Base-by-base conservation (phyloP, 2,329 filamentous ascomycete genomes). In the Sporothrix luriei region DNA sequence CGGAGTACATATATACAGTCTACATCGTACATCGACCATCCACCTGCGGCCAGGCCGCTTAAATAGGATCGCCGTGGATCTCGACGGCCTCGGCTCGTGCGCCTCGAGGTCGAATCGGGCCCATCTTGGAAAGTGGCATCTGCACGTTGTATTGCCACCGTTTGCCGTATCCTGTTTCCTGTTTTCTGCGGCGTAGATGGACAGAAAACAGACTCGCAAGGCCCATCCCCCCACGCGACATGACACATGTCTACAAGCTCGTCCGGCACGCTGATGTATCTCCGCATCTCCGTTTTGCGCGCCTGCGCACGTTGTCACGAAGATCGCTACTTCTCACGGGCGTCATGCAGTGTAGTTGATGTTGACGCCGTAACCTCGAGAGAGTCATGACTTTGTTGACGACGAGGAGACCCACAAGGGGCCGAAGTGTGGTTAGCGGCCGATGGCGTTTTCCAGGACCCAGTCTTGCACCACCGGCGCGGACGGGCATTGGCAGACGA, bases 271-370 rank as follows among this genome's bases (percentile, higher is more conserved):
- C 29, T 54, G 51, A 54, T 26, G 51, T 24, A 54, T 54, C 51
- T 54, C 51, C 51, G 51, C 24, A 54, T 54, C 51, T 54, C 51
- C 51, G 51, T n/a, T 29, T 54, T 14, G 51, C 19, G 51, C 24
- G 26, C 26, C 19, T 54, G 6, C 3, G 29, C 51, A 54, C 21
- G 16, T 54, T 29, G 21, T 54, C 51, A 54, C 51, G 21, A n/a
- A 16, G 49, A 9, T 51, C 49, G 33, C 33, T 33, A 33, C 33
- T 33, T 33, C 33, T 4, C 33, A 33, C 33, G 33, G 33, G 33
- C 7, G 33, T 33, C 7, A 1, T 33, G 9, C 33, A 7, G 33
- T 33, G 33, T 33, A 33, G 6, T 33, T 19, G 49, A 19, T 51
- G 10, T 51, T n/a, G 19, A 51, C 49, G 21, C n/a, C 19, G 19